Conservation (phyloP, 2,329 filamentous ascomycete species). For the Biscogniauxia mediterranea region DNA sequence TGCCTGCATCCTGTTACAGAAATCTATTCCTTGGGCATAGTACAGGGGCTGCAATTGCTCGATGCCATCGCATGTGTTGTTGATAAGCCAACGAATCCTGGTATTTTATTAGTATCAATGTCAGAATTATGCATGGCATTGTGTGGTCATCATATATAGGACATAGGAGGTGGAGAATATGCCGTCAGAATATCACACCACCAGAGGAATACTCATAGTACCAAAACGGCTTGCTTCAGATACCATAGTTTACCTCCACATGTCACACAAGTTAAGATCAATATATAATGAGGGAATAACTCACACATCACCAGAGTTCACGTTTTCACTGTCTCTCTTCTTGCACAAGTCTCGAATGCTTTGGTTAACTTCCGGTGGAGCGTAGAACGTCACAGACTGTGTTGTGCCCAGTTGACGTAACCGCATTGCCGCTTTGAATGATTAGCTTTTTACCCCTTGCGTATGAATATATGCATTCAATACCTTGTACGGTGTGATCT, state of each 20-base stretch:
- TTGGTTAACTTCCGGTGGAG: slow-evolving; percentile 56
- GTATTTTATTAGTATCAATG: background rate
- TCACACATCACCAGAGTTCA: slow-evolving; percentile 49
- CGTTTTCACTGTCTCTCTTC: slow-evolving; percentile 23
- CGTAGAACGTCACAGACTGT: slow-evolving; percentile 52
- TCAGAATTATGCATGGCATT: background rate
- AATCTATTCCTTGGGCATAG: slow-evolving; percentile 58
- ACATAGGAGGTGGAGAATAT: background rate
- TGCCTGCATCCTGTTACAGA: slow-evolving; percentile 54
- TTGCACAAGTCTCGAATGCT: slow-evolving; percentile 52
- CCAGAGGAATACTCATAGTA: background rate
- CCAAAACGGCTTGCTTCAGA: background rate
- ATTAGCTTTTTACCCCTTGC: slow-evolving; percentile 3
- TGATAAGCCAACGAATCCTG: slow-evolving; percentile 57
- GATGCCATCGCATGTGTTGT: slow-evolving; percentile 60
- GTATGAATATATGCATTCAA: background rate
- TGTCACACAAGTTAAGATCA: background rate
- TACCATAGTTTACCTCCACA: background rate
- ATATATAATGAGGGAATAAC: slow-evolving; percentile 6
- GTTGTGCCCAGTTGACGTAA: slow-evolving; percentile 55
- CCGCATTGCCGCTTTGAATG: slow-evolving; percentile 60
- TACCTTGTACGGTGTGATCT: slow-evolving; percentile 60
- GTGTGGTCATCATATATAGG: background rate
- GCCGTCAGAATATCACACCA: background rate
- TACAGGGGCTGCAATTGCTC: slow-evolving; percentile 60